Percentiles rank a stretch among this genome's conserved stretches.
Evolutionary conservation across 352 stramenopile genomes (phyloP).

Genomic region (Heterotrichella gracilis): DNA sequence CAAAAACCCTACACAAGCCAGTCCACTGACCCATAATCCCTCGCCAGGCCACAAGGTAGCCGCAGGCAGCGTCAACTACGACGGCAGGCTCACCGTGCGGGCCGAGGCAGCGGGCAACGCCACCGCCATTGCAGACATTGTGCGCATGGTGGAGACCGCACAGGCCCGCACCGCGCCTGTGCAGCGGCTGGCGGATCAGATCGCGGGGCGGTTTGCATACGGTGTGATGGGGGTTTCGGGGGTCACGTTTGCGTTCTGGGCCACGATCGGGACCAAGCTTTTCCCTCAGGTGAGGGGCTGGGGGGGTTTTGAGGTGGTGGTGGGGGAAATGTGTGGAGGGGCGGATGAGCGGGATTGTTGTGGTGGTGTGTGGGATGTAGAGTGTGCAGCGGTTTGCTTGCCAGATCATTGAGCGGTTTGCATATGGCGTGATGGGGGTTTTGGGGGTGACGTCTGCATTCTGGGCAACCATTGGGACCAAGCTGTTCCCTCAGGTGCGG

Average conservation of each 20-base stretch:
- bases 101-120: constrained; percentile 57
- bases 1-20: too few relatives aligned
- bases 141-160: constrained; percentile 76
- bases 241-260: constrained; percentile 68
- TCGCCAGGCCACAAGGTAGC: too few relatives aligned
- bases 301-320: too few relatives aligned
- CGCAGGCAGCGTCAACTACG: constrained; percentile 53
- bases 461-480: too few relatives aligned
- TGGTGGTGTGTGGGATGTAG: too few relatives aligned
- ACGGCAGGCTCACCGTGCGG: constrained; percentile 54
- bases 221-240: constrained; percentile 54
- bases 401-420: constrained; percentile 59
- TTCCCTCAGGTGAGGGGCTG: too few relatives aligned
- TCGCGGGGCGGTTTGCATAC: constrained; percentile 76
- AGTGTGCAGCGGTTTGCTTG: constrained; percentile 87
- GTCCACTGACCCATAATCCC: too few relatives aligned
- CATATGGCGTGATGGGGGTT: constrained; percentile 59
- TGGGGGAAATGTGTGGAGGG: too few relatives aligned
- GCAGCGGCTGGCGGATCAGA: constrained; percentile 67
- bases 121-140: constrained; percentile 74
- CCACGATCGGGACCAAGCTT: too few relatives aligned
- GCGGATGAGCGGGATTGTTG: too few relatives aligned
- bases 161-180: constrained; percentile 86
- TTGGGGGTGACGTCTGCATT: constrained; percentile 63
- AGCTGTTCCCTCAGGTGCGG: too few relatives aligned